Percentiles rank a stretch among this genome's conserved stretches.
These are phyloP conservation scores for Crithidia sp. DNA, from an alignment of 208 protist genomes.

Conservation along the genomic window DNA sequence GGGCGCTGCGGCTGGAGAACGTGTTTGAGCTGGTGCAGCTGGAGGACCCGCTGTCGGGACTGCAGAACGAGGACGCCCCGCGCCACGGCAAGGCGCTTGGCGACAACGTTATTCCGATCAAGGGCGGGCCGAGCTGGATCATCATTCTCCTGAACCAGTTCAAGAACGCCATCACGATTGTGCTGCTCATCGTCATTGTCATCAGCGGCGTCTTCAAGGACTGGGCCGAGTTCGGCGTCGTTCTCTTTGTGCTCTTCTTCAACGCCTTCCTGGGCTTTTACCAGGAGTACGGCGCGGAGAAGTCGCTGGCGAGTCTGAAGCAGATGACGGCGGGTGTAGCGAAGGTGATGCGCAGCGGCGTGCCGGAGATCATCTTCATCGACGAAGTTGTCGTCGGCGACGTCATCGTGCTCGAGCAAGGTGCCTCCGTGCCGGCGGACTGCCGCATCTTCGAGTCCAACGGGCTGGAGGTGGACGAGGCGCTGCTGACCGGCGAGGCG, in stretches of 20 bases:
- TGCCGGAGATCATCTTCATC: constrained; percentile 88
- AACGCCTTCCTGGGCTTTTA: constrained; percentile 89
- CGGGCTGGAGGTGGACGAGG: constrained; percentile 92
- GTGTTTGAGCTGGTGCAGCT: constrained; percentile 81
- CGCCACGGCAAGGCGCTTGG: constrained; percentile 66
- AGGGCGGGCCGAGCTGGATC: constrained; percentile 69
- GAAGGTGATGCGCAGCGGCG: constrained; percentile 93
- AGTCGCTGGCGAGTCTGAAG: constrained; percentile 84
- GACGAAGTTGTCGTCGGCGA: constrained; percentile 97
- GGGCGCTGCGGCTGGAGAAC: constrained; percentile 66
- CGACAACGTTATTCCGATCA: constrained; percentile 85
- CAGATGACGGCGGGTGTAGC: constrained; percentile 86
- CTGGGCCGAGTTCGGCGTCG: constrained; percentile 89
- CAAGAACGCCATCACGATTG: constrained; percentile 87
- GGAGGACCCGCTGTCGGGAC: constrained; percentile 52
- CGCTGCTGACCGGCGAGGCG: constrained; percentile 94
- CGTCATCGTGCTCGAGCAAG: constrained; percentile 92
- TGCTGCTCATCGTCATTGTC: constrained; percentile 82
- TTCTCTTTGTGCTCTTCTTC: constrained; percentile 86
- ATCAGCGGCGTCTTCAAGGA: constrained; percentile 84
- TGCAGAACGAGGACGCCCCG: constrained; percentile 52
- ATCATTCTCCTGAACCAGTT: constrained; percentile 76
- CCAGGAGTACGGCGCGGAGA: constrained; percentile 89
- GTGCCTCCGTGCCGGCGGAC: constrained; percentile 95
- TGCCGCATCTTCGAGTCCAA: constrained; percentile 92